Percentiles rank a stretch among this genome's conserved stretches.
These are phyloP conservation scores for Fusarium multiceps DNA, from an alignment of 2,329 filamentous ascomycete genomes.

Conservation along the genomic window DNA sequence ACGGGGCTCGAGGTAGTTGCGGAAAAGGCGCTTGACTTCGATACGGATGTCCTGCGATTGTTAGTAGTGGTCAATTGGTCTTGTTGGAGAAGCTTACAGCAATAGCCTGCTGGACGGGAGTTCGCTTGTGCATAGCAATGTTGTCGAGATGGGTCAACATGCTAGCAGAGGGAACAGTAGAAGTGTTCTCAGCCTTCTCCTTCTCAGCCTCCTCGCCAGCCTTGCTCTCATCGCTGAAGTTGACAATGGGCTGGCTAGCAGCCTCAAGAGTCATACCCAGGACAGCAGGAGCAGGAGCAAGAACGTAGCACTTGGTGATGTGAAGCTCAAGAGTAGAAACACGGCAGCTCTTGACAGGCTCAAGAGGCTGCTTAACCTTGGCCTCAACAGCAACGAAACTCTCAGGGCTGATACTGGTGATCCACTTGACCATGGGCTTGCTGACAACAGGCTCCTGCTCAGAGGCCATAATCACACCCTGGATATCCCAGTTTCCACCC, in stretches of 20 bases:
- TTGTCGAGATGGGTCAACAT: constrained; percentile 91
- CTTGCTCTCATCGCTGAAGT: constrained; percentile 68
- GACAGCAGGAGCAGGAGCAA: constrained; percentile 70
- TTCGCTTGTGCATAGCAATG: constrained; percentile 90
- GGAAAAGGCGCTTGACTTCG: constrained; percentile 16
- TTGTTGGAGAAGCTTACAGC: constrained; percentile 40
- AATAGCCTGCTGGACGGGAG: constrained; percentile 90
- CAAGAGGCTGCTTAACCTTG: constrained; percentile 81
- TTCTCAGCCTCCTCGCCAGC: constrained; percentile 58
- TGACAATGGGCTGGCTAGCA: constrained; percentile 66
- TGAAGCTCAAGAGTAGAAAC: constrained; percentile 88
- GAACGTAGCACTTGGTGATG: constrained; percentile 83
- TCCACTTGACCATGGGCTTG: constrained; percentile 87
- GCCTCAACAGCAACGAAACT: constrained; percentile 86
- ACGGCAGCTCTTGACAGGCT: constrained; percentile 88
- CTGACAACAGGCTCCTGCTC: constrained; percentile 62
- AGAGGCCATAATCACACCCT: constrained; percentile 80
- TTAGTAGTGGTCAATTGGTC: too few relatives aligned
- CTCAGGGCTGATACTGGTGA: constrained; percentile 78
- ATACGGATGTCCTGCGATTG: constrained; percentile 6
- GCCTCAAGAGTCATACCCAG: constrained; percentile 68
- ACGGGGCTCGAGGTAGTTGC: constrained; percentile 72
- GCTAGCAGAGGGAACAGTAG: constrained; percentile 73
- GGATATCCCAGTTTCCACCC: constrained; percentile 79
- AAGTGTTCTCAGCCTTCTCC: constrained; percentile 57